phyloP scores from a whole-genome alignment of 768 basidiomycete genomes.

The Mycena albidolilacea region DNA sequence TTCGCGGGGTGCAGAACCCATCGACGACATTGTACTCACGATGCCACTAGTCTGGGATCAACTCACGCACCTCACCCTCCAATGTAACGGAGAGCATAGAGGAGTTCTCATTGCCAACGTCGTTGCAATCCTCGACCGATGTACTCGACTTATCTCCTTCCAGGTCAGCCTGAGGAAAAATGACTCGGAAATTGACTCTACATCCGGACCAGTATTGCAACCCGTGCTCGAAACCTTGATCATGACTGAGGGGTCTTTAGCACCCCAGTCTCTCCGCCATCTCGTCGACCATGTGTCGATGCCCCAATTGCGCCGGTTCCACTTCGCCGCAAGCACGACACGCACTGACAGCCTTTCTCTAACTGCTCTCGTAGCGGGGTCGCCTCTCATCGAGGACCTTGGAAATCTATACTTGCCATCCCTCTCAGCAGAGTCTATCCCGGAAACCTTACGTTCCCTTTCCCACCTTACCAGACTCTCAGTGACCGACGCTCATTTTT shows the following conservation, averaged over 20 bases:
- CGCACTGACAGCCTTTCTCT: neutral
- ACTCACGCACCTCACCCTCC: neutral
- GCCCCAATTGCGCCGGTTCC: neutral
- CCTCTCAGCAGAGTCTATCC: neutral
- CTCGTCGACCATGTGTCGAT: neutral
- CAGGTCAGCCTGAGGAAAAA: neutral
- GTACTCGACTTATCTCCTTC: neutral
- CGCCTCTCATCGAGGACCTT: neutral
- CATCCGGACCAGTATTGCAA: no score
- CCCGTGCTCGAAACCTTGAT: neutral
- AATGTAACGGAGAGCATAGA: neutral
- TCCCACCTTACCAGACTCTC: neutral
- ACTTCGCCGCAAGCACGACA: neutral
- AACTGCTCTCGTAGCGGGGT: neutral
- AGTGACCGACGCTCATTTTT: neutral
- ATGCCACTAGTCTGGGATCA: neutral
- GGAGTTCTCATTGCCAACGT: neutral
- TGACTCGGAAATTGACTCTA: neutral
- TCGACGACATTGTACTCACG: neutral
- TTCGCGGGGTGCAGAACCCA: neutral
- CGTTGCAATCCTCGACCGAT: neutral
- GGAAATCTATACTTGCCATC: neutral
- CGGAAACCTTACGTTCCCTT: neutral
- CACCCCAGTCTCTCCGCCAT: neutral
- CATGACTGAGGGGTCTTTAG: neutral